phyloP scores from a whole-genome alignment of 179 eudicot species.

The Silene coronaria region DNA sequence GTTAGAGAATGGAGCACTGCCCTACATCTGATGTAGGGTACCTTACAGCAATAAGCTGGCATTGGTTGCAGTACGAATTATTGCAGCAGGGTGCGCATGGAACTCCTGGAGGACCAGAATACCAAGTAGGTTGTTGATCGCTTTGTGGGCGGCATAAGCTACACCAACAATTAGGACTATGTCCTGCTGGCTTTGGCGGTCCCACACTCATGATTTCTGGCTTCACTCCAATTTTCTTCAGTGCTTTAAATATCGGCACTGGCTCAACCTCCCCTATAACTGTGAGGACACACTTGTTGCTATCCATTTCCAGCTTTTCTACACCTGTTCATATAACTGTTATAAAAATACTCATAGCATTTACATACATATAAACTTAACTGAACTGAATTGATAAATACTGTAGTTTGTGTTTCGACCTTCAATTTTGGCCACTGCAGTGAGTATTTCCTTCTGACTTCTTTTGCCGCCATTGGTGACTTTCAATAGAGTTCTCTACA shows the following conservation, averaged over 20 bases:
- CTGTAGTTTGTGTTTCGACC: conserved; percentile 21
- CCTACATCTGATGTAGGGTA: conserved; percentile 12
- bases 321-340: conserved; percentile 26
- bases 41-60: conserved; percentile 19
- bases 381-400: neutral
- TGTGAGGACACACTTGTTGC: conserved; percentile 33
- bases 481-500: conserved; percentile 40
- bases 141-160: conserved; percentile 15
- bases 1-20: conserved; percentile 18
- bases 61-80: conserved; percentile 21
- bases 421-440: conserved; percentile 34
- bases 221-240: conserved; percentile 32
- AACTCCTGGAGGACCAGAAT: neutral
- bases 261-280: conserved; percentile 53
- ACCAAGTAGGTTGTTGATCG: conserved; percentile 14
- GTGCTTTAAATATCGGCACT: conserved; percentile 26
- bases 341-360: neutral
- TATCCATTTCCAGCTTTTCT: conserved; percentile 32
- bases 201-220: conserved; percentile 36
- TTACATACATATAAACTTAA: neutral
- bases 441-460: conserved; percentile 28
- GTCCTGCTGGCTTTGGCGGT: conserved; percentile 25
- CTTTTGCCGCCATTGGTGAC: conserved; percentile 28
- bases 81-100: conserved; percentile 19
- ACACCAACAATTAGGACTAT: conserved; percentile 19